Conservation (phyloP, 306 rosid genomes). For the Inga laurina region DNA sequence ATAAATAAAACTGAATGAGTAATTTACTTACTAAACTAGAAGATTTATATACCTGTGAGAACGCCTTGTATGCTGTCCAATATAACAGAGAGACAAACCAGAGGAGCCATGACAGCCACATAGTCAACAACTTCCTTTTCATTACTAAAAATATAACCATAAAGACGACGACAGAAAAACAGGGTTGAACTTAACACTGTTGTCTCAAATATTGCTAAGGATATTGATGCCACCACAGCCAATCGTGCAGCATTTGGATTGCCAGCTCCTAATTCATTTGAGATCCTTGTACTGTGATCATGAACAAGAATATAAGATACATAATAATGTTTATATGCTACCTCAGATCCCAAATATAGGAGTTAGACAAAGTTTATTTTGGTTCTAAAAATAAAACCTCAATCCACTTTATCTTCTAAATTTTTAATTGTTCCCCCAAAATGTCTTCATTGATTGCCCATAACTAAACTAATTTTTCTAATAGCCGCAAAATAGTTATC, state of each 20-base stretch:
- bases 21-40: not conserved
- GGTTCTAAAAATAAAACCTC: too few species aligned
- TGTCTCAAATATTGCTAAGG: conserved; percentile 46
- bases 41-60: conserved; percentile 49
- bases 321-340: not conserved
- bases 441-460: too few species aligned
- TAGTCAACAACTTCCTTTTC: conserved; percentile 72
- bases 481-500: too few species aligned
- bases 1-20: too few species aligned
- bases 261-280: conserved; percentile 83
- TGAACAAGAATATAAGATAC: not conserved
- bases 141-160: conserved; percentile 63
- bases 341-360: too few species aligned
- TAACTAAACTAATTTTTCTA: too few species aligned
- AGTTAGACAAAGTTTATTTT: too few species aligned
- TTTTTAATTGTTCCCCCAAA: too few species aligned
- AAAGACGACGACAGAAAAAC: conserved; percentile 49
- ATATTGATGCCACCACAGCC: conserved; percentile 52
- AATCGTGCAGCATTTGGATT: conserved; percentile 56
- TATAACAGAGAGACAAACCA: conserved; percentile 50
- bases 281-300: conserved; percentile 59
- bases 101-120: conserved; percentile 70
- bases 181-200: conserved; percentile 43
- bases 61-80: conserved; percentile 67
- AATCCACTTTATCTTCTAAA: too few species aligned